Percentiles rank a stretch among this genome's conserved stretches.
Conservation (phyloP, 2,329 filamentous ascomycete genomes). For the Domatiomyces globalis region DNA sequence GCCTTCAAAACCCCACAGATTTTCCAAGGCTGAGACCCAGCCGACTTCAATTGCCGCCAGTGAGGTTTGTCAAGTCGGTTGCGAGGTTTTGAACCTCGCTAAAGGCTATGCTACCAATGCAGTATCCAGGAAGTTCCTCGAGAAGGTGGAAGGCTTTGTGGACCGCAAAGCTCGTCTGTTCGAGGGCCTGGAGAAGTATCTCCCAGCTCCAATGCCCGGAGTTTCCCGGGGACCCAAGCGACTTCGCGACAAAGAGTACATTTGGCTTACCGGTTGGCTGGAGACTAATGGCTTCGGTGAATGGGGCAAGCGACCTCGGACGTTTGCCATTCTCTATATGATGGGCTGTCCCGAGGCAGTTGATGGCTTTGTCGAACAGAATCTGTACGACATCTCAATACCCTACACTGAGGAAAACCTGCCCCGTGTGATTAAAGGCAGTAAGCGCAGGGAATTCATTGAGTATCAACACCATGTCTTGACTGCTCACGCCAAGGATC, state of each 20-base stretch:
- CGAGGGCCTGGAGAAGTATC: not conserved
- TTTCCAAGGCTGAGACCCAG: no score
- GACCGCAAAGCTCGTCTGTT: not conserved
- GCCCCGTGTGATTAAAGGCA: conserved; percentile 6
- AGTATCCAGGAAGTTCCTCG: no score
- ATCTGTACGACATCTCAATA: conserved; percentile 13
- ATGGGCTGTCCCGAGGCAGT: conserved; percentile 12
- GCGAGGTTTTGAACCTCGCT: no score
- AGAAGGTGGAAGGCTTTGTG: no score
- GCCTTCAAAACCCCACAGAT: no score
- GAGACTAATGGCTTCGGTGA: not conserved
- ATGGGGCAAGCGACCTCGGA: conserved; percentile 12
- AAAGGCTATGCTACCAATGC: no score
- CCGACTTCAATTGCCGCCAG: no score
- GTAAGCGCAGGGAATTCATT: conserved; percentile 6
- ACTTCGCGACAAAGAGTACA: conserved; percentile 1
- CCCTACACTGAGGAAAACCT: conserved; percentile 14
- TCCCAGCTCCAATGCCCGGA: not conserved
- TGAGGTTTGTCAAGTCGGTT: no score
- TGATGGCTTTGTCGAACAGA: conserved; percentile 11
- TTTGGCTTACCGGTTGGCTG: not conserved
- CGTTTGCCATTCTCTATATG: conserved; percentile 14
- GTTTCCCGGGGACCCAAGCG: not conserved
- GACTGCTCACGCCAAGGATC: conserved; percentile 5
- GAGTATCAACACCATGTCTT: conserved; percentile 12